Evolutionary conservation across 192 early-diverging fungal species (phyloP).

Genomic region (Backusella circina): DNA sequence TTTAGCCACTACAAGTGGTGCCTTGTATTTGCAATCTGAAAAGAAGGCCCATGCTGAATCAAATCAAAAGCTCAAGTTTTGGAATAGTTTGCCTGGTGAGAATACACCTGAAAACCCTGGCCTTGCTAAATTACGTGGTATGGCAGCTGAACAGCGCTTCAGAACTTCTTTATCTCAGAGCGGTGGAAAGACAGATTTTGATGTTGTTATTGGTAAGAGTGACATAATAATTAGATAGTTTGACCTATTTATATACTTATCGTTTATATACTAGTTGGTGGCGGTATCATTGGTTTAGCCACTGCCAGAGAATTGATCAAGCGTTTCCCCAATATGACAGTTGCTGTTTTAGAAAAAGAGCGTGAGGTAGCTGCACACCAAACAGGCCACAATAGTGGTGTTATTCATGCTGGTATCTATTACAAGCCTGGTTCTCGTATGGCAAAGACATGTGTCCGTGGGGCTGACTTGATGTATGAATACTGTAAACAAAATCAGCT

Average conservation of each 20-base stretch:
- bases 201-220: constrained; percentile 9
- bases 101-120: constrained; percentile 14
- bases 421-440: constrained; percentile 31
- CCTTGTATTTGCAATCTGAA: not conserved
- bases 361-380: constrained; percentile 34
- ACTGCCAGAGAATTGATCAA: constrained; percentile 33
- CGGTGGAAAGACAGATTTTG: constrained; percentile 5
- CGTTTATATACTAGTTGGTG: constrained; percentile 24
- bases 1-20: not conserved
- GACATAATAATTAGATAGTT: not conserved
- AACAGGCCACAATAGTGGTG: constrained; percentile 34
- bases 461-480: constrained; percentile 47
- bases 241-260: not conserved
- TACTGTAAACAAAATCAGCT: constrained; percentile 40
- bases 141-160: constrained; percentile 12
- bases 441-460: constrained; percentile 43
- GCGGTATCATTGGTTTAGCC: constrained; percentile 36
- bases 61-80: constrained; percentile 9
- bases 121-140: constrained; percentile 9
- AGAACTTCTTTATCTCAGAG: constrained; percentile 6
- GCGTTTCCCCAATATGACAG: constrained; percentile 28
- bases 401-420: constrained; percentile 35
- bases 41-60: constrained; percentile 7
- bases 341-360: constrained; percentile 33
- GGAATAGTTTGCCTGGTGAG: constrained; percentile 12